Evolutionary conservation across 192 early-diverging fungal genomes (phyloP).

Genomic region (Spinellus fusiger): DNA sequence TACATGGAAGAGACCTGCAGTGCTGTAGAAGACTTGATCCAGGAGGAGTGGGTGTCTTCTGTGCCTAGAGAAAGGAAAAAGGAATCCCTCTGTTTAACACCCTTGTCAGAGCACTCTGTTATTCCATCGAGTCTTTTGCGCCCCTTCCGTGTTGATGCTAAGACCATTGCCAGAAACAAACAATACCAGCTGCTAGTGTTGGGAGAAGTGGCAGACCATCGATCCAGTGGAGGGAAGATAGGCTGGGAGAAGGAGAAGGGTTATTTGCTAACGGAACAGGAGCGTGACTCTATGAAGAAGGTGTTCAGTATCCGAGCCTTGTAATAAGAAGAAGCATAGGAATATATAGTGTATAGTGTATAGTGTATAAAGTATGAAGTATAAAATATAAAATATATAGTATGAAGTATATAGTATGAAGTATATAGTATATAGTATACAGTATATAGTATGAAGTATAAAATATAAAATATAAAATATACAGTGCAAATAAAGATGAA

Average conservation of each 20-base stretch:
- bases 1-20: conserved; percentile 5
- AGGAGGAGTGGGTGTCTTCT: not conserved
- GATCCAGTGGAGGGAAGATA: not conserved
- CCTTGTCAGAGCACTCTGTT: not conserved
- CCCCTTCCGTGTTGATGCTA: conserved; percentile 15
- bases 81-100: not conserved
- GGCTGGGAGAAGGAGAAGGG: conserved; percentile 1
- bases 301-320: conserved; percentile 3
- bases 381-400: no score
- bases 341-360: no score
- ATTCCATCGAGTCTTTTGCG: conserved; percentile 12
- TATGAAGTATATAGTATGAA: no score
- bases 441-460: no score
- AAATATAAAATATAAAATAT: no score
- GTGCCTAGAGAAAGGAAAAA: not conserved
- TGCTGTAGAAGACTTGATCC: not conserved
- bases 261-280: conserved; percentile 9
- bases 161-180: conserved; percentile 18
- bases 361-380: no score
- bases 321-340: not conserved
- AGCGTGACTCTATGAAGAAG: conserved; percentile 12
- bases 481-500: no score
- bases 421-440: no score
- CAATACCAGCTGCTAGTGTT: conserved; percentile 32
- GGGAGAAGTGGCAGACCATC: conserved; percentile 9